A percentile compares a stretch with the other conserved stretches of the same genome.
Conservation (phyloP, 106 monocot species). For the Dendrobium chrysotoxum region DNA sequence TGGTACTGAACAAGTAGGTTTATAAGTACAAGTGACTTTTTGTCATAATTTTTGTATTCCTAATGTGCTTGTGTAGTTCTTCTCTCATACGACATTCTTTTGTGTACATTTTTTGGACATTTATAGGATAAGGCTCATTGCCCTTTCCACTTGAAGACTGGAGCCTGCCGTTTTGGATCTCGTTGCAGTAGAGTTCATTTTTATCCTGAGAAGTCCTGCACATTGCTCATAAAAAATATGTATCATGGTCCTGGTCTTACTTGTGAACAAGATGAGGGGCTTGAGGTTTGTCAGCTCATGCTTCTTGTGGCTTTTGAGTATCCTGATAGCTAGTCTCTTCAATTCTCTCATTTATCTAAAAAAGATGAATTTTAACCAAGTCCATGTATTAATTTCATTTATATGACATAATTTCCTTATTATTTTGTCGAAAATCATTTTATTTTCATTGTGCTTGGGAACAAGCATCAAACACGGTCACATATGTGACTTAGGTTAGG, state of each 20-base stretch:
- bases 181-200: conserved; percentile 93
- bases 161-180: conserved; percentile 81
- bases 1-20: conserved; percentile 85
- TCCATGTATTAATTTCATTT: neutral
- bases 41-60: neutral
- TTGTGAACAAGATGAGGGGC: conserved; percentile 98
- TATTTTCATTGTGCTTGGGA: neutral
- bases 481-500: neutral
- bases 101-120: neutral
- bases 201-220: conserved; percentile 90
- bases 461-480: neutral
- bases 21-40: neutral
- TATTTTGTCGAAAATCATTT: neutral
- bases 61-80: neutral
- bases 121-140: conserved; percentile 95
- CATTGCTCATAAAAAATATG: conserved; percentile 94
- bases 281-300: conserved; percentile 90
- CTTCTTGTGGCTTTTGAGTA: conserved; percentile 53
- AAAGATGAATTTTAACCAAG: neutral
- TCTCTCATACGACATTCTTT: neutral
- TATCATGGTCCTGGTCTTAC: conserved; percentile 89
- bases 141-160: conserved; percentile 97
- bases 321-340: conserved; percentile 33
- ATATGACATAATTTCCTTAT: neutral
- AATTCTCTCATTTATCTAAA: neutral